Percentiles rank a stretch among this genome's conserved stretches.
Evolutionary conservation across 305 asterid species (phyloP).

Genomic region (Fraxinus sp.): DNA sequence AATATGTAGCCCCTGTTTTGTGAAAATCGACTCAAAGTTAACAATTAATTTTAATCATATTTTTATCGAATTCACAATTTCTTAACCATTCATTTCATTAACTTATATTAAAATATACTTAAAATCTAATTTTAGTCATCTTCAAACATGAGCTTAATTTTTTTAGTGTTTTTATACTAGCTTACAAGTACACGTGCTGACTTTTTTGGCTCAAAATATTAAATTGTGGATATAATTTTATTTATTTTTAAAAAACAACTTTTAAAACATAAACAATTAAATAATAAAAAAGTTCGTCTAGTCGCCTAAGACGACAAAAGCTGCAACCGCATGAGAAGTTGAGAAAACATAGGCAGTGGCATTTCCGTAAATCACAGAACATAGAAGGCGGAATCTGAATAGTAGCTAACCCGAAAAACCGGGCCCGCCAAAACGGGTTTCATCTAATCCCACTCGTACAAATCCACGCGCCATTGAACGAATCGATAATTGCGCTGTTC

Average conservation of each 20-base stretch:
- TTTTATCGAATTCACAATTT: no score
- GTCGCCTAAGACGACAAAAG: neutral
- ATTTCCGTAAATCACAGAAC: slow-evolving; percentile 25
- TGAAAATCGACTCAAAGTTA: no score
- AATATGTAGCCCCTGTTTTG: neutral
- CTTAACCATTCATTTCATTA: no score
- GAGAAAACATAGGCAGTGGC: slow-evolving; percentile 31
- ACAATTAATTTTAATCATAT: no score
- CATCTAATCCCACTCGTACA: slow-evolving; percentile 24
- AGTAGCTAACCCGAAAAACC: slow-evolving; percentile 23
- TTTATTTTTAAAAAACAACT: no score
- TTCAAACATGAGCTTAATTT: no score
- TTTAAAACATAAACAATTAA: neutral
- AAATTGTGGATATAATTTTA: no score
- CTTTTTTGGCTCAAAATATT: no score
- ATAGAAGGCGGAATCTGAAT: slow-evolving; percentile 13
- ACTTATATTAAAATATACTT: no score
- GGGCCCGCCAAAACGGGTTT: slow-evolving; percentile 35
- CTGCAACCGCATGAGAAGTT: slow-evolving; percentile 13
- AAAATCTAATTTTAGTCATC: no score
- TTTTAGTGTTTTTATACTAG: no score
- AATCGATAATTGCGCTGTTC: slow-evolving; percentile 35
- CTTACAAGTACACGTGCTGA: no score
- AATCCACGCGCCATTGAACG: slow-evolving; percentile 38
- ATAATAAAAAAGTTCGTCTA: neutral